Evolutionary conservation across 2,329 filamentous ascomycete species (phyloP).

Genomic region (Neofusicoccum laricinum): DNA sequence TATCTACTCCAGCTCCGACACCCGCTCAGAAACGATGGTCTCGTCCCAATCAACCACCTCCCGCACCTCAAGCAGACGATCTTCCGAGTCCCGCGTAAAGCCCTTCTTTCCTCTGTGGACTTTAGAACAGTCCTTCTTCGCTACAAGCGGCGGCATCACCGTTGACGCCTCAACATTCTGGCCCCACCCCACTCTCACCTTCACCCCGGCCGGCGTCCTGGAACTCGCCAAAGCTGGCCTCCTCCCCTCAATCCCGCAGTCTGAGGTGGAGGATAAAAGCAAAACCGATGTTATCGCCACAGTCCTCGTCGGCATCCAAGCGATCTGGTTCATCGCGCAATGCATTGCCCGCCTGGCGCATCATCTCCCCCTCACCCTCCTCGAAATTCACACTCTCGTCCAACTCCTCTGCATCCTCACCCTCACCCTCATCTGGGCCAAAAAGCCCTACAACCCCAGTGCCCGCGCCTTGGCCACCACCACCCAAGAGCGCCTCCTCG

Average conservation of each 20-base stretch:
- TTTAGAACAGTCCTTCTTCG: slow-evolving; percentile 23
- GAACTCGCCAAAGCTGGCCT: slow-evolving; percentile 21
- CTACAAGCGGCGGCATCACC: slow-evolving; percentile 22
- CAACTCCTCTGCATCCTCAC: slow-evolving; percentile 35
- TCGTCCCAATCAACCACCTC: background rate
- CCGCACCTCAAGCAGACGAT: background rate
- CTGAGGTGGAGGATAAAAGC: slow-evolving; percentile 22
- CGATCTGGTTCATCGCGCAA: slow-evolving; percentile 39
- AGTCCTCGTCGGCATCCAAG: slow-evolving; percentile 36
- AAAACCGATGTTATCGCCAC: slow-evolving; percentile 25
- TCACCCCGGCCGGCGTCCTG: slow-evolving; percentile 21
- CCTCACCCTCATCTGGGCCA: slow-evolving; percentile 34
- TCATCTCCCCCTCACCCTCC: slow-evolving; percentile 35
- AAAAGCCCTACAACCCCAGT: slow-evolving; percentile 31
- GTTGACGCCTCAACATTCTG: slow-evolving; percentile 19
- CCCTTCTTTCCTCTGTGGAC: background rate
- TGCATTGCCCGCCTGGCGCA: slow-evolving; percentile 30
- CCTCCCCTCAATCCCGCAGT: slow-evolving; percentile 17
- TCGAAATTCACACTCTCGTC: slow-evolving; percentile 37
- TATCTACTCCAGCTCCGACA: background rate
- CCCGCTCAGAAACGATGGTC: slow-evolving; percentile 1
- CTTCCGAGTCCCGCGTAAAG: background rate
- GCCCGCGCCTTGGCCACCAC: background rate
- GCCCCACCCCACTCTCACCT: slow-evolving; percentile 16
- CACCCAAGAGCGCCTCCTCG: slow-evolving; percentile 18